Evolutionary conservation across 2,329 filamentous ascomycete species (phyloP), one percentile per base, ranked within the genome.

Genomic region (Cladosporium sp.): DNA sequence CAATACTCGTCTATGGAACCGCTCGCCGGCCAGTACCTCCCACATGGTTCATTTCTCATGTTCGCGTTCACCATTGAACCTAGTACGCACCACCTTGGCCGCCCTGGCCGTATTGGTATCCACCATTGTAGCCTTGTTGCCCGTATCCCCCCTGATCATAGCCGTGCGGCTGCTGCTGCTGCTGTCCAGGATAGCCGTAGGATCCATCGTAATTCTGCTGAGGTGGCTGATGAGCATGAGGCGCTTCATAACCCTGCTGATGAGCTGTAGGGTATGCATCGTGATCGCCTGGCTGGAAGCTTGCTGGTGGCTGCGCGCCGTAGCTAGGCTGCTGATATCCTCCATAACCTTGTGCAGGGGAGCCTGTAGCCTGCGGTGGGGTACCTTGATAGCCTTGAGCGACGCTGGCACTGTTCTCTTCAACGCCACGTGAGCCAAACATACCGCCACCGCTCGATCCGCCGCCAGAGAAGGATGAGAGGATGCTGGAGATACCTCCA

Each of bases 161-260:
- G 4, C 68, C 67, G 3, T 61, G 63, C 26, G 66, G 64, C 16
- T 68, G 67, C 51, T 66, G 65, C 18, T 59, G 65, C 58, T 70
- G 73, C 59, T 70, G 70, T 39, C 69, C 69, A 30, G 67, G 69
- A 43, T 74, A 71, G 51, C 70, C 39, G 48, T 74, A 76, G 2
- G 69, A 28, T 32, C 67, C 54, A 26, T 32, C 32, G 54, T 34
- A 57, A n/a, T 16, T 5, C 21, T 39, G 30, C 32, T 57, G 54
- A 16, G 69, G 73, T 53, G 70, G 70, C 39, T 46, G 39, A 13
- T 46, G 39, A 13, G 39, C 39, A 46, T 70, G 70, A 25, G 66
- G 69, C 46, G 73, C 70, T 48, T 76, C 75, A 30, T 77, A 76
- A 3, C 75, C 75, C 53, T 76, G 75, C 62, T 76, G 75, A 46